phyloP scores from a whole-genome alignment of 768 basidiomycete genomes.

The Erythrobasidium yunnanense region DNA sequence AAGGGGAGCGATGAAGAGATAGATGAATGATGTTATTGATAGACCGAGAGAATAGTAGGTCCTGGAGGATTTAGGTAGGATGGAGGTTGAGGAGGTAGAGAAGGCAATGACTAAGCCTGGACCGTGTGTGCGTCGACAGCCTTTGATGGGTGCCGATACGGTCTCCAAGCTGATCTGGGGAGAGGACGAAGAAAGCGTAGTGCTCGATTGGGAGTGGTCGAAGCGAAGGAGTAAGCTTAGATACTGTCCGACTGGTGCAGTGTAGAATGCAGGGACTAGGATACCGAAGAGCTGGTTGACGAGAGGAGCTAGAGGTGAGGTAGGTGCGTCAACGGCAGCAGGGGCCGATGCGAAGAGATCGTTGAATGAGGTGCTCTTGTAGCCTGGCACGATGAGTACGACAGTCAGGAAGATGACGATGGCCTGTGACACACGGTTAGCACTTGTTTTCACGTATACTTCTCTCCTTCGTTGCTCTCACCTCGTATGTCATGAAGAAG shows the following conservation, averaged over 20 bases:
- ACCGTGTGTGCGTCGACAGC: not conserved
- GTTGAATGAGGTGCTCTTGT: not conserved
- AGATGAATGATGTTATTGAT: not conserved
- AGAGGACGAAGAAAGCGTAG: not conserved
- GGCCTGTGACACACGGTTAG: not conserved
- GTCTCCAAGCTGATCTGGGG: not conserved
- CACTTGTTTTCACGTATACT: not conserved
- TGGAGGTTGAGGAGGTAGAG: not conserved
- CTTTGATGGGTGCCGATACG: not conserved
- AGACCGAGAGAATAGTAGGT: not conserved
- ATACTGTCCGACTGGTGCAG: slow-evolving; percentile 6
- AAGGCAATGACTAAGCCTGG: not conserved
- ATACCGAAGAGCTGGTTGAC: not conserved
- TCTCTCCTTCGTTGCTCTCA: not conserved
- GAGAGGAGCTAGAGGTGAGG: not conserved
- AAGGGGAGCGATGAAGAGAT: not conserved
- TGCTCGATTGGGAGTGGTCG: not conserved
- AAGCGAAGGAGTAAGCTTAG: not conserved
- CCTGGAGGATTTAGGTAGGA: not conserved
- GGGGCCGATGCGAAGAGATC: no score
- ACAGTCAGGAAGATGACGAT: not conserved
- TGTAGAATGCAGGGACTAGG: slow-evolving; percentile 3
- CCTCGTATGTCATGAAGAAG: slow-evolving; percentile 6
- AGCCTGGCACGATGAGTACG: not conserved
- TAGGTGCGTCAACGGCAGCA: no score